These are phyloP conservation scores for Saccharomyces hybrid DNA, from an alignment of 1,139 yeast species.

Conservation along the genomic window DNA sequence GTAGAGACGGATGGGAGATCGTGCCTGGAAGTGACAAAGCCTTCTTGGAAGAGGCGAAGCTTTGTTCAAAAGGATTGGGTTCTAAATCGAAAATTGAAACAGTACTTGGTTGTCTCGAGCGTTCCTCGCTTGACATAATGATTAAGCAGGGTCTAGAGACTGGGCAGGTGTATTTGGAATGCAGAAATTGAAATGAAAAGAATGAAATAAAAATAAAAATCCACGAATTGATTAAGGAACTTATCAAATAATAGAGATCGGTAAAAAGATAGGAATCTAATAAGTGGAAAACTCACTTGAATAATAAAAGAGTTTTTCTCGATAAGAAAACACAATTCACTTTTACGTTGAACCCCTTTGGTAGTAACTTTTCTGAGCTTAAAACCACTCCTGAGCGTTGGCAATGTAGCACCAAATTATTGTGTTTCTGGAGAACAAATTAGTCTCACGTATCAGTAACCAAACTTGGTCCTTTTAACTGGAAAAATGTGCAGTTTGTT, in stretches of 20 bases:
- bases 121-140: not conserved
- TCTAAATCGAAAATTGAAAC: conserved; percentile 58
- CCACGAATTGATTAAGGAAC: not conserved
- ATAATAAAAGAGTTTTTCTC: not conserved
- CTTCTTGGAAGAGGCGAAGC: conserved; percentile 57
- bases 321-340: not conserved
- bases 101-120: not conserved
- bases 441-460: not conserved
- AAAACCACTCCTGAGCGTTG: not conserved
- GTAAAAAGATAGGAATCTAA: not conserved
- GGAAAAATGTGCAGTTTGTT: not conserved
- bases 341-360: not conserved
- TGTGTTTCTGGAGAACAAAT: not conserved
- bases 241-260: not conserved
- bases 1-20: conserved; percentile 3
- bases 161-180: not conserved
- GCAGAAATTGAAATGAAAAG: not conserved
- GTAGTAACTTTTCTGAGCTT: not conserved
- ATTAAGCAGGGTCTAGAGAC: not conserved
- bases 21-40: conserved; percentile 1
- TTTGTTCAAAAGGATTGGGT: conserved; percentile 92
- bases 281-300: not conserved
- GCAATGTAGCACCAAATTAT: not conserved
- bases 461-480: not conserved
- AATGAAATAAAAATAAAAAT: not conserved